Percentiles rank a stretch among this genome's conserved stretches.
phyloP scores from a whole-genome alignment of 2,329 filamentous ascomycete species.

The Colletotrichum scovillei region DNA sequence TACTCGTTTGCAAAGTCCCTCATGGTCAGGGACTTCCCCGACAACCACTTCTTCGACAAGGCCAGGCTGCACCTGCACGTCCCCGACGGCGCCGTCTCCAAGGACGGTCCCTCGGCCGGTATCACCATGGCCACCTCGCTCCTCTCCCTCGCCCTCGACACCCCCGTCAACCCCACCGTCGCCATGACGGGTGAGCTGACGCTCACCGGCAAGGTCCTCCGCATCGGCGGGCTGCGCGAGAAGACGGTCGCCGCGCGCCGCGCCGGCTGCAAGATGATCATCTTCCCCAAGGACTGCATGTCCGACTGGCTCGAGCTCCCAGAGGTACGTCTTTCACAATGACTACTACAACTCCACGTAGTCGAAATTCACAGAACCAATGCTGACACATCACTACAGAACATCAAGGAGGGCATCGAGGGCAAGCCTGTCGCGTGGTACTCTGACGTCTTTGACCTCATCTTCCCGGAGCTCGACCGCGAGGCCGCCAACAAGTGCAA shows the following conservation, averaged over 20 bases:
- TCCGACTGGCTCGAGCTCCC: conserved; percentile 98
- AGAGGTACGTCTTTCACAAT: conserved; percentile 73
- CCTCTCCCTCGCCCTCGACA: conserved; percentile 84
- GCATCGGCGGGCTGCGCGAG: conserved; percentile 93
- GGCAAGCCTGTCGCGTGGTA: conserved; percentile 95
- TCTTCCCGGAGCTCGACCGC: conserved; percentile 85
- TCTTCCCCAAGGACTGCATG: conserved; percentile 95
- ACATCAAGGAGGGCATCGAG: conserved; percentile 96
- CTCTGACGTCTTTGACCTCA: conserved; percentile 88
- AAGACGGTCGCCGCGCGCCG: conserved; percentile 96
- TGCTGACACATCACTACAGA: conserved; percentile 64
- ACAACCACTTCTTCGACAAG: conserved; percentile 96
- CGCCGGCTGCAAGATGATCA: conserved; percentile 90
- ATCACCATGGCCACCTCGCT: conserved; percentile 98
- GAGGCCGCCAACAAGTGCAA: conserved; percentile 82
- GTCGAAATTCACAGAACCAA: not conserved
- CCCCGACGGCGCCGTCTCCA: conserved; percentile 94
- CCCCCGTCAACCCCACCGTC: conserved; percentile 82
- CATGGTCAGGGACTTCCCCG: conserved; percentile 85
- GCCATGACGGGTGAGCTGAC: conserved; percentile 99
- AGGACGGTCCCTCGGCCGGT: conserved; percentile 92
- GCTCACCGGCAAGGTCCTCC: conserved; percentile 93
- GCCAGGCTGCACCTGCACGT: conserved; percentile 96
- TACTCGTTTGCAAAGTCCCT: conserved; percentile 96
- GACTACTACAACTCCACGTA: too few relatives aligned